Evolutionary conservation across 2,329 filamentous ascomycete genomes (phyloP), one percentile per base, ranked within the genome.

Genomic region (Pseudogymnoascus pannorum): DNA sequence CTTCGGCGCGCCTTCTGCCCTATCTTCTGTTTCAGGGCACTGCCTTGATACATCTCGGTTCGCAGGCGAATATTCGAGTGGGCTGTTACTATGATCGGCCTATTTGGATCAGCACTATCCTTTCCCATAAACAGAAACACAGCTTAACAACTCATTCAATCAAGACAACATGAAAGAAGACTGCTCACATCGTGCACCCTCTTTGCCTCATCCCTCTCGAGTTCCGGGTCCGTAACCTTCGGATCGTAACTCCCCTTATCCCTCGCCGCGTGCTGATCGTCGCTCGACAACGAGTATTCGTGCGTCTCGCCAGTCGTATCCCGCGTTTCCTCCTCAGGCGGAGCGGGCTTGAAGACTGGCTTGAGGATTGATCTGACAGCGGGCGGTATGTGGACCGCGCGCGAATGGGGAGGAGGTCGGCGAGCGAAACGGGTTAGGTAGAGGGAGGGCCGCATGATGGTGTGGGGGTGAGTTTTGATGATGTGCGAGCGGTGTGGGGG

Each of bases 211-310:
- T 40, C 36, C 18, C 31, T 58, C 31, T 58, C 57, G 1, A 38
- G 33, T 2, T 58, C 57, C 57, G 57, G 57, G 18, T 24, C 18
- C 14, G 57, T 58, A 36, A 40, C 2, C 18, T 58, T 58, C 6
- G 57, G 57, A 38, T 58, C 57, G 6, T 38, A 58, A 18, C 33
- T 40, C 33, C 6, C 57, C 31, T 22, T 40, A 58, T 58, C 36
- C 31, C 16, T 36, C 18, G 57, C 57, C 12, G 36, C 29, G 22
- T 24, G 31, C 14, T 40, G 31, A 38, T 58, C 57, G 31, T 36
- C 36, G 20, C 57, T 40, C 20, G 57, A 58, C 14, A 36, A 16
- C 57, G 57, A n/a, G 24, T 58, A 58, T 5, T 58, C 57, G 31
- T 58, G 36, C 20, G 57, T 40, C 57, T 58, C 57, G 12, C 57